Evolutionary conservation across 129 eudicot species (phyloP).

Genomic region (Helichrysum umbraculigerum): DNA sequence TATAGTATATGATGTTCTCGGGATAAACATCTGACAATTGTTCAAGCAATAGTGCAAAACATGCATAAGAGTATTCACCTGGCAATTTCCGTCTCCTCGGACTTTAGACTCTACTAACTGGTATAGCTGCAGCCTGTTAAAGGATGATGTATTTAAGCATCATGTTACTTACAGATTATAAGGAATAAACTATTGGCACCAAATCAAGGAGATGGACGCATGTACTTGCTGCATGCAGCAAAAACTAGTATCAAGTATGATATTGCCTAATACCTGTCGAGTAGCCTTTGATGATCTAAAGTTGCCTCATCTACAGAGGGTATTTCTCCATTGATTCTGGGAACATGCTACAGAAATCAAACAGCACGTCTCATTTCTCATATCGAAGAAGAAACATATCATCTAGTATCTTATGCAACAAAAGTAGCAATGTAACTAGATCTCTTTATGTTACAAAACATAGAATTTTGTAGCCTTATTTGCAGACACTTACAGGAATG

Average conservation of each 20-base stretch:
- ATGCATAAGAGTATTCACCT: slow-evolving; percentile 48
- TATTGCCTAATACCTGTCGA: slow-evolving; percentile 56
- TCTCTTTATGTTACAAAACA: background rate
- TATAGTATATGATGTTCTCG: slow-evolving; percentile 10
- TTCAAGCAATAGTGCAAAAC: background rate
- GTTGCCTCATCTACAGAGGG: slow-evolving; percentile 86
- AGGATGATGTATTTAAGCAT: slow-evolving; percentile 18
- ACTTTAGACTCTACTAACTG: slow-evolving; percentile 83
- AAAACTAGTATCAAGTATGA: background rate
- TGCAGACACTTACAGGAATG: slow-evolving; percentile 64
- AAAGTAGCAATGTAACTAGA: slow-evolving; percentile 8
- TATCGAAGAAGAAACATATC: background rate
- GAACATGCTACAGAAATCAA: slow-evolving; percentile 73
- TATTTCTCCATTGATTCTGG: slow-evolving; percentile 80
- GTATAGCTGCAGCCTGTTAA: slow-evolving; percentile 68
- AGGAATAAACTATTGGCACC: background rate
- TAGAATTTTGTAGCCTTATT: background rate
- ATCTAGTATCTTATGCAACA: slow-evolving; percentile 15
- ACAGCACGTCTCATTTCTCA: slow-evolving; percentile 9
- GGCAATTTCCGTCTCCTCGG: slow-evolving; percentile 93
- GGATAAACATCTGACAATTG: background rate
- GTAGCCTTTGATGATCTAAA: slow-evolving; percentile 84
- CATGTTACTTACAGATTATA: background rate
- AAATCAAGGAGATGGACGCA: background rate
- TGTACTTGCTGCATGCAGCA: background rate